Conservation (phyloP, 257 asterid genomes). For the Linaria vulgaris region DNA sequence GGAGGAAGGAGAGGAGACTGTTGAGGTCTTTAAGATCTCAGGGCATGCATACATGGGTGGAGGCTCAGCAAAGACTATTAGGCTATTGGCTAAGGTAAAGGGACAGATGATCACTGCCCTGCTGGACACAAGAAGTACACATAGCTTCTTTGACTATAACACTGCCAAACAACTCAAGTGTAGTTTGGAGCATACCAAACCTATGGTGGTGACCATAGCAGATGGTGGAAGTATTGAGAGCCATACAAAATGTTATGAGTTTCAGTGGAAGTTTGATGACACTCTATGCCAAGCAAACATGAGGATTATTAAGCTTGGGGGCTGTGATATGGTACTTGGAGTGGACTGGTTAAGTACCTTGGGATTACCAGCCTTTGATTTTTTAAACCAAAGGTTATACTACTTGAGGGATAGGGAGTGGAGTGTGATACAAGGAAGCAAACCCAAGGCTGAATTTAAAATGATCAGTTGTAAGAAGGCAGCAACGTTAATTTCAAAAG, state of each 20-base stretch:
- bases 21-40: background rate
- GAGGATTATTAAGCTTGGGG: background rate
- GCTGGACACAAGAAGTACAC: no score
- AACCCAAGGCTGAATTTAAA: no score
- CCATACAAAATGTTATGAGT: background rate
- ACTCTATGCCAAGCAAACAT: background rate
- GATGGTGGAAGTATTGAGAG: background rate
- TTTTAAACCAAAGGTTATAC: no score
- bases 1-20: no score
- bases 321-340: background rate
- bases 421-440: no score
- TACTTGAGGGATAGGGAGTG: no score
- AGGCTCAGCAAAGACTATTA: background rate
- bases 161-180: background rate
- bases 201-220: background rate
- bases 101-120: background rate
- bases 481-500: no score
- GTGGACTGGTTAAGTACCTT: no score
- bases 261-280: background rate
- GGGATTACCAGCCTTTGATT: no score
- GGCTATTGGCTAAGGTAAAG: background rate
- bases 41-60: background rate
- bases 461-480: no score
- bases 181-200: background rate
- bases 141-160: no score